Conservation (phyloP, 208 protist genomes). For the Trypanosoma congolense region DNA sequence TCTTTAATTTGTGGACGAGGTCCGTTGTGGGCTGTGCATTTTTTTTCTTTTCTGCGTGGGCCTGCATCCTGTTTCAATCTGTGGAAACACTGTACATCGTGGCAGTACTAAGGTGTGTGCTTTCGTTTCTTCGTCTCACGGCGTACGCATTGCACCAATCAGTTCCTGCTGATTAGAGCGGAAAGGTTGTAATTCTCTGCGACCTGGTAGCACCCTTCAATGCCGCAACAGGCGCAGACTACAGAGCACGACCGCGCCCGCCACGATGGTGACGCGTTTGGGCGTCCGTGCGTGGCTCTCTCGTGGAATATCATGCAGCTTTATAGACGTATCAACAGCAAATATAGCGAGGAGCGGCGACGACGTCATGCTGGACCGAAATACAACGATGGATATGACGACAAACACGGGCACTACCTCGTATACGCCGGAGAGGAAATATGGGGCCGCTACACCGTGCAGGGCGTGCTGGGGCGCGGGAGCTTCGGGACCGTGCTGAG, state of each 20-base stretch:
- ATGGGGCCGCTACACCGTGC: conserved; percentile 72
- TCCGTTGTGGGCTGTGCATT: too few species aligned
- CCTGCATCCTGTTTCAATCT: too few species aligned
- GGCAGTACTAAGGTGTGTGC: too few species aligned
- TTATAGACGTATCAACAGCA: conserved; percentile 18
- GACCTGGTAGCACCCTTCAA: background rate
- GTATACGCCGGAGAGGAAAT: conserved; percentile 68
- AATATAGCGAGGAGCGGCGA: conserved; percentile 20
- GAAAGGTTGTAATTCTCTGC: background rate
- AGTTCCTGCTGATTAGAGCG: background rate
- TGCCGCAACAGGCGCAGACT: background rate
- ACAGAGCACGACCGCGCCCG: background rate
- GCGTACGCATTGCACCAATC: too few species aligned
- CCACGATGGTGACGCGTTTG: background rate
- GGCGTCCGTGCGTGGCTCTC: conserved; percentile 16
- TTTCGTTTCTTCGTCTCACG: too few species aligned
- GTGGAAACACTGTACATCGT: too few species aligned
- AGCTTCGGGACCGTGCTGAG: conserved; percentile 86
- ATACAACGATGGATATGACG: conserved; percentile 55
- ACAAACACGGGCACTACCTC: conserved; percentile 79
- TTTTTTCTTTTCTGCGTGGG: too few species aligned
- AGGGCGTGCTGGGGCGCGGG: conserved; percentile 78
- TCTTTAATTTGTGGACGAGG: too few species aligned
- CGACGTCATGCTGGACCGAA: conserved; percentile 11
- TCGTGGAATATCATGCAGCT: conserved; percentile 19